A percentile compares a stretch with the other conserved stretches of the same genome.
Conservation (phyloP, 176 grass and related monocot species). For the Cenchrus fungigraminus region DNA sequence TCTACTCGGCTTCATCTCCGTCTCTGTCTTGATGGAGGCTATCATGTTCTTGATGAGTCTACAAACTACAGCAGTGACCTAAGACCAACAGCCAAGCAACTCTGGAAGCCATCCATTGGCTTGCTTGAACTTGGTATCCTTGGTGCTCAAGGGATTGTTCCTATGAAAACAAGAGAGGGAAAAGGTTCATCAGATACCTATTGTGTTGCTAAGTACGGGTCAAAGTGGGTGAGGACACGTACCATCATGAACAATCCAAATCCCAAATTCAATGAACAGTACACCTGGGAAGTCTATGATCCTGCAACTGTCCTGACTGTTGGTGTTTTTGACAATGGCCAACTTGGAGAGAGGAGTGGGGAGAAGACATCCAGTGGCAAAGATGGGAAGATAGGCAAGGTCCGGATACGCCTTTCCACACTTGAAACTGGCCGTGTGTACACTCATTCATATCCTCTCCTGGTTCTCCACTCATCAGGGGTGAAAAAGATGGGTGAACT, state of each 20-base stretch:
- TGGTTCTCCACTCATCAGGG: conserved; percentile 91
- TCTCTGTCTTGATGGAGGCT: conserved; percentile 93
- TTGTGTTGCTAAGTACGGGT: conserved; percentile 98
- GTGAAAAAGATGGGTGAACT: conserved; percentile 99
- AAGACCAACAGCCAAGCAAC: conserved; percentile 93
- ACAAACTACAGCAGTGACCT: conserved; percentile 97
- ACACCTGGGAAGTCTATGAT: conserved; percentile 99
- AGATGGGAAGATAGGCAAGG: conserved; percentile 89
- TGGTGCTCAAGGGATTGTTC: conserved; percentile 77
- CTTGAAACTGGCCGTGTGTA: conserved; percentile 96
- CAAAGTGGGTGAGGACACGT: conserved; percentile 91
- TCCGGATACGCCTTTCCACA: conserved; percentile 92
- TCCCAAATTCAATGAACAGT: conserved; percentile 94
- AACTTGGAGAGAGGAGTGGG: conserved; percentile 71
- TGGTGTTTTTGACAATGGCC: conserved; percentile 96
- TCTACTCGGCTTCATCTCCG: conserved; percentile 85
- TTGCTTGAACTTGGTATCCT: conserved; percentile 95
- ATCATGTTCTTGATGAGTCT: conserved; percentile 96
- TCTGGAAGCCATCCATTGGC: conserved; percentile 94
- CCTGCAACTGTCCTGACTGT: conserved; percentile 85
- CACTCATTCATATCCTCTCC: conserved; percentile 86
- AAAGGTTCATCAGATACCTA: conserved; percentile 96
- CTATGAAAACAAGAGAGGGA: conserved; percentile 93
- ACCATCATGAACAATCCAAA: conserved; percentile 81
- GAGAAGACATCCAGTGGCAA: conserved; percentile 56